Evolutionary conservation across 2,329 filamentous ascomycete genomes (phyloP), one percentile per base, ranked within the genome.

Genomic region (Sclerotinia borealis): DNA sequence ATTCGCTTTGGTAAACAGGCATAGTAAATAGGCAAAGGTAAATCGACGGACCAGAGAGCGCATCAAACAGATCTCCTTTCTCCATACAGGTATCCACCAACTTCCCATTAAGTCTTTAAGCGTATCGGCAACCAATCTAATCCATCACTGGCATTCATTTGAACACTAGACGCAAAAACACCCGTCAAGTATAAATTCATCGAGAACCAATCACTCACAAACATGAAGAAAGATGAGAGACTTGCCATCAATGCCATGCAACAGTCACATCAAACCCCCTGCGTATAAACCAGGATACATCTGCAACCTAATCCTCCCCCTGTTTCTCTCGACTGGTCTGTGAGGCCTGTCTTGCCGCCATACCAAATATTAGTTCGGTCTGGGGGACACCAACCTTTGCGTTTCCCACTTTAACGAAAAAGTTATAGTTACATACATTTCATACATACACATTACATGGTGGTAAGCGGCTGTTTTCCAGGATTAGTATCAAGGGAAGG

Each of bases 381-480:
- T 62, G 52, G 52, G 52, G 52, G 39, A 34, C 13, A 56, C 27
- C 27, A 34, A 56, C 19, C 39, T 62, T 27, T 22, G 9, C 29
- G 22, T 45, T 56, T 29, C 27, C 29, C 41, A 34, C 37, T 56
- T 22, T 31, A 45, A 25, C n/a, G 19, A 56, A 56, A 31, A 25
- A n/a, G 27, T 22, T 22, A 34, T 17, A 52, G 19, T 45, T 56
- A 34, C 39, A 56, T 22, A 47, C 10, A 43, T 43, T n/a, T 22
- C 25, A 22, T 31, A 25, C 13, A 27, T 45, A n/a, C 22, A 34
- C 11, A 8, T 31, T 29, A 61, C 31, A 51, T 47, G 41, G 41
- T 59, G 29, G 59, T 37, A 62, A 56, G 61, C 52, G 52, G 52
- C 61, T 63, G 61, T 59, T 36, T 47, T 62, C 61, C 61, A 59